Evolutionary conservation across 2,329 filamentous ascomycete species (phyloP).

Genomic region (Aspergillaceae sp.): DNA sequence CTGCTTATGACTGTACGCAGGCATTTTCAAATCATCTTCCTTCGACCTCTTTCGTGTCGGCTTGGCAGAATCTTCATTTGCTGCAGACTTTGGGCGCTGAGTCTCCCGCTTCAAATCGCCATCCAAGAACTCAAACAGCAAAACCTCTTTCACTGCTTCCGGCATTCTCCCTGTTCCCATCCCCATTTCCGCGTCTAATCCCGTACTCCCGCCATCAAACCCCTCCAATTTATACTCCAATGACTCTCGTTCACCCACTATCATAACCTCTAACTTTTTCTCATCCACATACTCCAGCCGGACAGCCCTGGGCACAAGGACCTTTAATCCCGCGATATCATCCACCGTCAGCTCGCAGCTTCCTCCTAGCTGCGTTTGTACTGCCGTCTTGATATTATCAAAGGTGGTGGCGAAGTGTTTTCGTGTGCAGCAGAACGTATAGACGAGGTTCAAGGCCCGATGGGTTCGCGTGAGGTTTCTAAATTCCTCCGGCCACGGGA

Average conservation of each 20-base stretch:
- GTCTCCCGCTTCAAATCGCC: constrained; percentile 81
- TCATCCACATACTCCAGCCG: constrained; percentile 84
- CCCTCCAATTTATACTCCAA: constrained; percentile 52
- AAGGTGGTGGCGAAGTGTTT: constrained; percentile 90
- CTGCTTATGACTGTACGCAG: constrained; percentile 85
- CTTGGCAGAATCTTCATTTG: constrained; percentile 52
- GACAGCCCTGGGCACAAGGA: constrained; percentile 67
- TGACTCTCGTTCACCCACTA: constrained; percentile 50
- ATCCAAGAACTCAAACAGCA: constrained; percentile 89
- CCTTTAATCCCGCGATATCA: constrained; percentile 75
- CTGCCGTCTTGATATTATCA: constrained; percentile 73
- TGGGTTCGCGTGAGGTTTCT: constrained; percentile 66
- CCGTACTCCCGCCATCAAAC: constrained; percentile 23
- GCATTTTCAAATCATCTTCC: constrained; percentile 80
- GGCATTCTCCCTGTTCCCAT: constrained; percentile 5
- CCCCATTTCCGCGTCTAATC: constrained; percentile 22
- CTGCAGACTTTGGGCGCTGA: constrained; percentile 56
- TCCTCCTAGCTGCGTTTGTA: constrained; percentile 68
- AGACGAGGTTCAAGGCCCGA: constrained; percentile 80
- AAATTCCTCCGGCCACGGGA: constrained; percentile 68
- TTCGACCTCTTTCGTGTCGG: constrained; percentile 55
- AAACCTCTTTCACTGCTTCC: constrained; percentile 49
- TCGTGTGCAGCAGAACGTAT: constrained; percentile 87
- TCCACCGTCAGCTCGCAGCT: constrained; percentile 55
- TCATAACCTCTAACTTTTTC: constrained; percentile 68